phyloP scores from a whole-genome alignment of 257 asterid species.

The Knoxia roxburghii region DNA sequence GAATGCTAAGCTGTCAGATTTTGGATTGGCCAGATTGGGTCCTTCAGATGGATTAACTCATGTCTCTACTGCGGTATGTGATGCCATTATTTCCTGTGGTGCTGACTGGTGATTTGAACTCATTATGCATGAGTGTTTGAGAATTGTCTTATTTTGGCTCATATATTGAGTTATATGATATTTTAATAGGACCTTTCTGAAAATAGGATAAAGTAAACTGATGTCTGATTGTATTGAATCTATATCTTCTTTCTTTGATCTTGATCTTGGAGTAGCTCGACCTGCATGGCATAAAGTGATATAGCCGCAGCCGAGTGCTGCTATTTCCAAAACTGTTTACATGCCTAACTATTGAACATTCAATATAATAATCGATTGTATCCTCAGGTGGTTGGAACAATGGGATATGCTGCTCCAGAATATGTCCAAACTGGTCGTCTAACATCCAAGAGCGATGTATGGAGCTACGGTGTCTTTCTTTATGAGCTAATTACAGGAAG shows the following conservation, averaged over 20 bases:
- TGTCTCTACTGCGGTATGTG: conserved; percentile 51
- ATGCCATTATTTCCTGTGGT: not conserved
- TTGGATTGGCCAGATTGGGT: conserved; percentile 51
- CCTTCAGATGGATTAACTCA: conserved; percentile 45
- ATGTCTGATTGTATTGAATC: not conserved
- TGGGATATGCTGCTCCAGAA: conserved; percentile 98
- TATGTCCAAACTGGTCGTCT: conserved; percentile 90
- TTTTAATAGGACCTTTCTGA: not conserved
- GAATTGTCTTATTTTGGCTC: not conserved
- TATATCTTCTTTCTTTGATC: no score
- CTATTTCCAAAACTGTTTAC: not conserved
- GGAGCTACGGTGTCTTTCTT: conserved; percentile 94
- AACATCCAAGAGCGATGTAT: conserved; percentile 82
- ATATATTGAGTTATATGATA: not conserved
- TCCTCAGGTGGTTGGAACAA: conserved; percentile 81
- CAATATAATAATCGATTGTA: not conserved
- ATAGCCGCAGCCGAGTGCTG: not conserved
- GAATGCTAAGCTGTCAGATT: conserved; percentile 48
- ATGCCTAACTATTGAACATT: not conserved
- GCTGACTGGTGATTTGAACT: not conserved
- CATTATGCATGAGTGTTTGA: not conserved
- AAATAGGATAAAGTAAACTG: not conserved
- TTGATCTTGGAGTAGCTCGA: not conserved
- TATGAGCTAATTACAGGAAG: conserved; percentile 91
- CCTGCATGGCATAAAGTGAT: not conserved